These are phyloP conservation scores for Babesia bigemina DNA, from an alignment of 169 alveolate species.

Conservation along the genomic window DNA sequence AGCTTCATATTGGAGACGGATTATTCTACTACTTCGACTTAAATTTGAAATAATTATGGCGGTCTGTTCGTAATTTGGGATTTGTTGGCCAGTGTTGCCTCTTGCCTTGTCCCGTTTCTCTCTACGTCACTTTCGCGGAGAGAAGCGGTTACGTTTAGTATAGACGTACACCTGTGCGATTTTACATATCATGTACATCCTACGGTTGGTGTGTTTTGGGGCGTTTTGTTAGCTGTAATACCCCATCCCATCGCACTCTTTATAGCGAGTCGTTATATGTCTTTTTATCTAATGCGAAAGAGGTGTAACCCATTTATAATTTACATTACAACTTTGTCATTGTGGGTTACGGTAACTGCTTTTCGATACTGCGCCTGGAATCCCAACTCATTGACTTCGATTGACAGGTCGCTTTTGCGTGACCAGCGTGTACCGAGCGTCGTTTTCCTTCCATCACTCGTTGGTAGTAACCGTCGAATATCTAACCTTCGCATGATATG, in stretches of 20 bases:
- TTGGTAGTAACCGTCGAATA: not conserved
- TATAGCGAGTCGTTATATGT: not conserved
- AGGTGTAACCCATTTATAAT: not conserved
- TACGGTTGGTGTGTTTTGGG: not conserved
- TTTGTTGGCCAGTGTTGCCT: not conserved
- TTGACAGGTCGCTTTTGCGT: not conserved
- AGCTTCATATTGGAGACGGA: slow-evolving; percentile 88
- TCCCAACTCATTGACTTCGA: not conserved
- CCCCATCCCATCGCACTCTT: slow-evolving; percentile 30
- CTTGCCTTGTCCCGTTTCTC: not conserved
- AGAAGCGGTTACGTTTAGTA: not conserved
- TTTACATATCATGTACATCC: no score
- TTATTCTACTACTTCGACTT: not conserved
- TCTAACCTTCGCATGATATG: slow-evolving; percentile 53
- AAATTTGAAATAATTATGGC: not conserved
- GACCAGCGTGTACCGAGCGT: not conserved
- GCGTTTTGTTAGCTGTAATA: not conserved
- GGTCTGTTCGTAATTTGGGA: not conserved
- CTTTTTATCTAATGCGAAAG: not conserved
- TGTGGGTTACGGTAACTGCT: not conserved
- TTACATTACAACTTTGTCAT: not conserved
- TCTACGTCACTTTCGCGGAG: not conserved
- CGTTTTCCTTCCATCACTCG: not conserved
- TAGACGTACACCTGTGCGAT: not conserved
- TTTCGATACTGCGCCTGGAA: slow-evolving; percentile 4